phyloP scores from a whole-genome alignment of 345 rosid species.

The Eucalyptus curtisii region DNA sequence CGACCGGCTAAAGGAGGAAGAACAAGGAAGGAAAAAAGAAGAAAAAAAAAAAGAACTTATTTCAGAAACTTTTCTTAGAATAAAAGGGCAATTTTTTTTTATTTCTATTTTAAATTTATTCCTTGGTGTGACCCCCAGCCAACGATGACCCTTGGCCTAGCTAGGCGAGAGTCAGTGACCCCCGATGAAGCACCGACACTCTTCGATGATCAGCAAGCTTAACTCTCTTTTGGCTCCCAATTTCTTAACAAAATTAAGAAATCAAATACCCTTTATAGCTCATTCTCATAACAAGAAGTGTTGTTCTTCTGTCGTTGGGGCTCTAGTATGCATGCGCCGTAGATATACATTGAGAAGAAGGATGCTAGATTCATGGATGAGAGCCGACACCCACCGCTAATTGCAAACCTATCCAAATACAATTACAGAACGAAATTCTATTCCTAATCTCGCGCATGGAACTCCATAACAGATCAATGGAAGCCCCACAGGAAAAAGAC shows the following conservation, averaged over 20 bases:
- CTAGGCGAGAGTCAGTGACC: accelerated
- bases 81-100: too few relatives aligned
- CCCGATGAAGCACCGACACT: too few relatives aligned
- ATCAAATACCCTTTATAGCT: not conserved
- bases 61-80: too few relatives aligned
- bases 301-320: not conserved
- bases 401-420: not conserved
- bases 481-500: too few relatives aligned
- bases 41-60: too few relatives aligned
- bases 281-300: not conserved
- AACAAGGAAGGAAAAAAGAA: too few relatives aligned
- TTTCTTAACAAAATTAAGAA: conserved; percentile 1
- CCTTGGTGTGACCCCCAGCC: accelerated
- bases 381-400: not conserved
- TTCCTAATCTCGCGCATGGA: not conserved
- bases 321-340: not conserved
- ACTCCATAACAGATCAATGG: too few relatives aligned
- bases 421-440: not conserved
- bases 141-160: too few relatives aligned
- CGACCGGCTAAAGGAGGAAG: too few relatives aligned
- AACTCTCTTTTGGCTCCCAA: conserved; percentile 16
- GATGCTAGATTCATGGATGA: not conserved
- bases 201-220: conserved; percentile 7
- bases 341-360: not conserved
- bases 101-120: too few relatives aligned